These are phyloP conservation scores for Heliosperma pusillum DNA, from an alignment of 148 eudicot genomes.

Conservation along the genomic window DNA sequence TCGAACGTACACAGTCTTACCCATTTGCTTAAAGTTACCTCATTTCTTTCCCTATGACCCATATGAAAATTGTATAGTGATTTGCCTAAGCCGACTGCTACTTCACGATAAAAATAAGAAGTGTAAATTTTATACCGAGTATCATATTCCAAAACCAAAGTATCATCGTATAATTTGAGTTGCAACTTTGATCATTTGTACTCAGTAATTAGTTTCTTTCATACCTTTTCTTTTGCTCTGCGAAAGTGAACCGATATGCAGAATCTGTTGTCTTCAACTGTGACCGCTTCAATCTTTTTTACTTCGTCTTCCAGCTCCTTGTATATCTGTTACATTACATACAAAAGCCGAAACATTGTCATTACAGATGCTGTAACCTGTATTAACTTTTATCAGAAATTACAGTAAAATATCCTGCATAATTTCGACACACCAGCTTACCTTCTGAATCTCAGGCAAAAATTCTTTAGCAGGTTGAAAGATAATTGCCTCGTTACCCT, in stretches of 20 bases:
- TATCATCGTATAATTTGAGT: no score
- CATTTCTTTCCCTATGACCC: no score
- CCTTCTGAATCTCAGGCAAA: conserved; percentile 72
- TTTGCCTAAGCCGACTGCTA: no score
- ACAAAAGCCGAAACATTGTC: neutral
- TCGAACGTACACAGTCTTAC: no score
- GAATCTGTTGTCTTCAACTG: conserved; percentile 80
- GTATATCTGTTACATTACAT: conserved; percentile 42
- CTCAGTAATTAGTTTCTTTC: neutral
- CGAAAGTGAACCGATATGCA: conserved; percentile 86
- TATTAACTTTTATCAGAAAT: neutral
- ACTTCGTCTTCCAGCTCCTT: conserved; percentile 51
- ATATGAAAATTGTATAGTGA: no score
- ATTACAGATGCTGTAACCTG: neutral
- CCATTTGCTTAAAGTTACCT: no score
- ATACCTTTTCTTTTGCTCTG: conserved; percentile 59
- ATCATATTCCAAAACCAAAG: no score
- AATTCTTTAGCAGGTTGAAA: conserved; percentile 89
- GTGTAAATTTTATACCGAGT: no score
- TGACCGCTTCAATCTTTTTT: conserved; percentile 42
- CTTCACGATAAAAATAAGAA: no score
- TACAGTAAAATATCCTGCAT: neutral
- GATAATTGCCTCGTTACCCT: conserved; percentile 63
- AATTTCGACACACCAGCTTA: no score
- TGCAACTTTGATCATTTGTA: neutral